Base-by-base conservation (phyloP, 225 moss, liverwort and hornwort species). In the Asterella californica region DNA sequence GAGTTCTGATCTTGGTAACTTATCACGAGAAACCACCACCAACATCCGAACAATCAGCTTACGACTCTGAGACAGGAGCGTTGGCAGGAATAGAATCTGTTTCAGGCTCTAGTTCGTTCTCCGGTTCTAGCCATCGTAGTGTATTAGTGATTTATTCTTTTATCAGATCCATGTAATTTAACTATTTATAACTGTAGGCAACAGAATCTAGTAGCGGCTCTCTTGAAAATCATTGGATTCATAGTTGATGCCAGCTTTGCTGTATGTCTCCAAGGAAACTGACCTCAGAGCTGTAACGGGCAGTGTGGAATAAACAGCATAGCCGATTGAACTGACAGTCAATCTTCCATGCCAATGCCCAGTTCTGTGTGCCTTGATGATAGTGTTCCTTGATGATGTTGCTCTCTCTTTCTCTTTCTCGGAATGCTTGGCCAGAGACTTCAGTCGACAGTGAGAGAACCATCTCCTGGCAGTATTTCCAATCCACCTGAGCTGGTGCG, bases 271-370 rank as follows among this genome's bases (percentile, higher is more conserved):
- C 63, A 77, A 77, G 30, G 25, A 77, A 77, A 46, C 48, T 77
- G 36, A 54, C 33, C 77, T 77, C 45, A 62, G 21, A 34, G 77
- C 64, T 64, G 77, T 77, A 63, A n/a, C n/a, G 18, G 64, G 45
- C 64, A 47, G 62, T 63, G 77, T 77, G 76, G 77, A 77, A 77
- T 77, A 77, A 74, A 77, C 77, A 77, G 63, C 77, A 30, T 34
- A 59, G 46, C 47, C 75, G 59, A 37, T 37, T 25, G 36, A 37
- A 37, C 33, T 76, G 47, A 48, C 47, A 47, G 48, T 21, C 22
- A 22, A 65, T 4, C 1, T 36, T 71, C 36, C 70, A 42, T 22
- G 24, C 42, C 14, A 18, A 46, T 46, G n/a, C 47, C n/a, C 11
- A 25, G 47, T 71, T 37, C 10, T 45, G 19, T 66, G 22, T 6